Evolutionary conservation across 1,284 basidiomycete species (phyloP).

Genomic region (Ceratobasidium sp.): DNA sequence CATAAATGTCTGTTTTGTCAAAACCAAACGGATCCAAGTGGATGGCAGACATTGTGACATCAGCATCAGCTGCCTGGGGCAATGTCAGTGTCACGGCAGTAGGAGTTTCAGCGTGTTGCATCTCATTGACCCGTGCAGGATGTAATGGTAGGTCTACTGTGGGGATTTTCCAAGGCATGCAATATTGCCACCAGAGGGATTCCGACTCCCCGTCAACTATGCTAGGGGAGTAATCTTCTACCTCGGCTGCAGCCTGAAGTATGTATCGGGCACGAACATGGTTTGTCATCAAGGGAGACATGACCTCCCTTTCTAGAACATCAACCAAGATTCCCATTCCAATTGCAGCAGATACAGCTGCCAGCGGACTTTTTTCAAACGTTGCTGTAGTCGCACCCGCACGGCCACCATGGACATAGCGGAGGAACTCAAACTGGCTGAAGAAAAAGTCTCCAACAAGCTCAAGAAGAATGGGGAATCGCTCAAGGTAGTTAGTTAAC

Average conservation of each 20-base stretch:
- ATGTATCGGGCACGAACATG: background rate
- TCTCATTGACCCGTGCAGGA: no score
- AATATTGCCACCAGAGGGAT: background rate
- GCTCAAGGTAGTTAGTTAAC: background rate
- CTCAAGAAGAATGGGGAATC: background rate
- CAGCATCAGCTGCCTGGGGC: no score
- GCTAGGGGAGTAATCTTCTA: background rate
- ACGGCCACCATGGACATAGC: background rate
- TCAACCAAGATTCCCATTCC: background rate
- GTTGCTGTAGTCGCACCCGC: background rate
- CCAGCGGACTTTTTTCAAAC: background rate
- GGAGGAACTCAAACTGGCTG: conserved; percentile 4
- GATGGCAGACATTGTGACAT: no score
- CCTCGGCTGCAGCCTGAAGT: background rate
- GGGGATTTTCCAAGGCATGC: background rate
- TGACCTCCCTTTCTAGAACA: background rate
- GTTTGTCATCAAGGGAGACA: background rate
- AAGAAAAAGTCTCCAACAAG: background rate
- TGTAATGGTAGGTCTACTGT: no score
- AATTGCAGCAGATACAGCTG: background rate
- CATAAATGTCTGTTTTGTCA: no score
- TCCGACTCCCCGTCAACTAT: background rate
- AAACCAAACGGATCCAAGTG: no score
- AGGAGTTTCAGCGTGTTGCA: no score
- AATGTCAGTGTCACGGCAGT: no score